A percentile compares a stretch with the other conserved stretches of the same genome.
Conservation (phyloP, 2,329 filamentous ascomycete species). For the Ophiostoma novo-ulmi region DNA sequence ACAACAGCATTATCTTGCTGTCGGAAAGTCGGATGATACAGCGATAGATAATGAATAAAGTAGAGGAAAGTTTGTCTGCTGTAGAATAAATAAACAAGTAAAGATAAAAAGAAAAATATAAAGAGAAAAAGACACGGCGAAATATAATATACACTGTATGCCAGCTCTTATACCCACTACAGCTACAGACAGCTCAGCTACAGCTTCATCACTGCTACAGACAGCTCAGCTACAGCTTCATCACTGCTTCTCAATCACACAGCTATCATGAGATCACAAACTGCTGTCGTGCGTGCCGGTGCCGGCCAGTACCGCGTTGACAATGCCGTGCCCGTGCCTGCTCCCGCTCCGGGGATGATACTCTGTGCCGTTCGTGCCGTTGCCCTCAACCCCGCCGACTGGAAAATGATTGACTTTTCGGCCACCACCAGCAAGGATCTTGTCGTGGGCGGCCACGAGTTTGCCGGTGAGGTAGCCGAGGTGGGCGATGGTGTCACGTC, state of each 20-base stretch:
- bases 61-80: background rate
- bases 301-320: conserved; percentile 23
- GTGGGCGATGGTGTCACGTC: conserved; percentile 26
- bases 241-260: background rate
- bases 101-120: background rate
- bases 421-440: conserved; percentile 28
- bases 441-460: conserved; percentile 32
- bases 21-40: background rate
- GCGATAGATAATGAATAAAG: background rate
- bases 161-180: conserved; percentile 9
- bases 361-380: conserved; percentile 28
- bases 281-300: conserved; percentile 21
- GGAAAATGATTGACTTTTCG: conserved; percentile 32
- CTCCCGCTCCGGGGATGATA: conserved; percentile 19
- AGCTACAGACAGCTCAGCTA: conserved; percentile 5
- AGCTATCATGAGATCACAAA: conserved; percentile 11
- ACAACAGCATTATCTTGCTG: background rate
- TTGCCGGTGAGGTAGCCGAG: conserved; percentile 31
- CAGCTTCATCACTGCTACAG: background rate
- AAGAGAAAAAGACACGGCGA: background rate
- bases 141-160: background rate
- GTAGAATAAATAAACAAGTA: background rate
- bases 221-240: conserved; percentile 4
- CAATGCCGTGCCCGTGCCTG: conserved; percentile 16
- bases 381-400: conserved; percentile 34